These are phyloP conservation scores for Saccharomycopsis sp. DNA, from an alignment of 805 yeast genomes.

Conservation along the genomic window DNA sequence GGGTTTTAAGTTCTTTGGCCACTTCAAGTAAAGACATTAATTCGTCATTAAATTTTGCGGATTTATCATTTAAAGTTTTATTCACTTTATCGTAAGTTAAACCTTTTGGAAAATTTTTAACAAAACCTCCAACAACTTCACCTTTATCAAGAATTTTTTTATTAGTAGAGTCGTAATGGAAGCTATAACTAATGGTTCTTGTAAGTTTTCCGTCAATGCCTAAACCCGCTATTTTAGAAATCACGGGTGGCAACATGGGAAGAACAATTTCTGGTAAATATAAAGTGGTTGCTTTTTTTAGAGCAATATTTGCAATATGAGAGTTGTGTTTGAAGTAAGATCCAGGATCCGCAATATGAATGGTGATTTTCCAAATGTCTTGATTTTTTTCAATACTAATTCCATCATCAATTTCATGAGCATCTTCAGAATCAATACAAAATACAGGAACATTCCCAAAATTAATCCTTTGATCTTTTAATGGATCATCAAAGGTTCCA, in stretches of 20 bases:
- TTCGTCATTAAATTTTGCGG: constrained; percentile 22
- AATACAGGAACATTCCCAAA: constrained; percentile 45
- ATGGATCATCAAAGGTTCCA: constrained; percentile 17
- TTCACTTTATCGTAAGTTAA: constrained; percentile 60
- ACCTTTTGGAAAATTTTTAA: constrained; percentile 35
- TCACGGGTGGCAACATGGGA: constrained; percentile 59
- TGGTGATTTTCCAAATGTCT: constrained; percentile 35
- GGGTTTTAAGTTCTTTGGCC: constrained; percentile 22
- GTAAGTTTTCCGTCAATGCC: constrained; percentile 33
- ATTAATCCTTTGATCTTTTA: constrained; percentile 26
- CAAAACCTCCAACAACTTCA: constrained; percentile 30
- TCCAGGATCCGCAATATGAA: constrained; percentile 85
- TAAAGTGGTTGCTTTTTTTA: constrained; percentile 49
- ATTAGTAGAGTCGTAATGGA: constrained; percentile 23
- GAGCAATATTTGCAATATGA: constrained; percentile 39
- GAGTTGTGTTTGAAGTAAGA: constrained; percentile 38
- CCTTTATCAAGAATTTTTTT: constrained; percentile 18
- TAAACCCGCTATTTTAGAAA: constrained; percentile 42
- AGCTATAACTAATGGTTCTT: constrained; percentile 39
- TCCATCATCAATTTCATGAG: constrained; percentile 94
- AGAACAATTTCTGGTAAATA: constrained; percentile 59
- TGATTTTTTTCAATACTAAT: constrained; percentile 41
- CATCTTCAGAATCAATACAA: constrained; percentile 73
- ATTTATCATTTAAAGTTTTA: constrained; percentile 28
- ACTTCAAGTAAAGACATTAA: constrained; percentile 27